Conservation (phyloP, 495 filamentous ascomycete genomes). For the Venustampulla echinocandica region DNA sequence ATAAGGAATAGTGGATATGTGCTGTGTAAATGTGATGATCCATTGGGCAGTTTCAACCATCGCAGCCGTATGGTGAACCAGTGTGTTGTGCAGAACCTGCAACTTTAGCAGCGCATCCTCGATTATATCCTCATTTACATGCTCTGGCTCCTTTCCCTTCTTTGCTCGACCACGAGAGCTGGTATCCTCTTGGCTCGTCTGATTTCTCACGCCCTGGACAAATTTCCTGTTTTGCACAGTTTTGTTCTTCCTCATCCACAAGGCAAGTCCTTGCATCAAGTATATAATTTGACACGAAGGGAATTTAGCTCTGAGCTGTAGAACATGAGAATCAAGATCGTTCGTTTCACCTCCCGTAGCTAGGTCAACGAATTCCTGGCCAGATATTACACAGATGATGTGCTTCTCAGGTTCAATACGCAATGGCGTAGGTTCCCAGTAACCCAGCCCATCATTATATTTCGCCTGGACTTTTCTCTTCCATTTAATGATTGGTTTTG, state of each 20-base stretch:
- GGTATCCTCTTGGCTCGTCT: constrained; percentile 31
- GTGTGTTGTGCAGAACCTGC: constrained; percentile 56
- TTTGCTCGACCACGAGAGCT: constrained; percentile 17
- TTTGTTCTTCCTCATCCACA: constrained; percentile 62
- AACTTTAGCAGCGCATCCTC: constrained; percentile 66
- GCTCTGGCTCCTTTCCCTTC: constrained; percentile 36
- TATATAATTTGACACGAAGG: constrained; percentile 53
- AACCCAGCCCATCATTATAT: constrained; percentile 51
- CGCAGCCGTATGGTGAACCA: constrained; percentile 63
- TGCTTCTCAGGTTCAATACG: constrained; percentile 55
- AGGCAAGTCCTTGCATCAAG: constrained; percentile 62
- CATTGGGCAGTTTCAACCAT: constrained; percentile 62
- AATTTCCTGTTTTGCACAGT: constrained; percentile 60
- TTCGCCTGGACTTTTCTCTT: constrained; percentile 55
- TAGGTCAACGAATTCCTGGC: constrained; percentile 60
- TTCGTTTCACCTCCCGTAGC: constrained; percentile 36
- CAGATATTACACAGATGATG: constrained; percentile 56
- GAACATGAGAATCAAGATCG: constrained; percentile 53
- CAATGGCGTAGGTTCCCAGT: constrained; percentile 58
- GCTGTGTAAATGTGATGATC: constrained; percentile 72
- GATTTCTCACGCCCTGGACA: constrained; percentile 52
- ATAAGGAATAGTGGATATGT: constrained; percentile 72
- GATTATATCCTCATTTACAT: constrained; percentile 60
- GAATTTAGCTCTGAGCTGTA: constrained; percentile 46
- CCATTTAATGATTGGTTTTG: constrained; percentile 59